Evolutionary conservation across 1,284 basidiomycete genomes (phyloP), one percentile per base, ranked within the genome.

Genomic region (Vanrija humicola): DNA sequence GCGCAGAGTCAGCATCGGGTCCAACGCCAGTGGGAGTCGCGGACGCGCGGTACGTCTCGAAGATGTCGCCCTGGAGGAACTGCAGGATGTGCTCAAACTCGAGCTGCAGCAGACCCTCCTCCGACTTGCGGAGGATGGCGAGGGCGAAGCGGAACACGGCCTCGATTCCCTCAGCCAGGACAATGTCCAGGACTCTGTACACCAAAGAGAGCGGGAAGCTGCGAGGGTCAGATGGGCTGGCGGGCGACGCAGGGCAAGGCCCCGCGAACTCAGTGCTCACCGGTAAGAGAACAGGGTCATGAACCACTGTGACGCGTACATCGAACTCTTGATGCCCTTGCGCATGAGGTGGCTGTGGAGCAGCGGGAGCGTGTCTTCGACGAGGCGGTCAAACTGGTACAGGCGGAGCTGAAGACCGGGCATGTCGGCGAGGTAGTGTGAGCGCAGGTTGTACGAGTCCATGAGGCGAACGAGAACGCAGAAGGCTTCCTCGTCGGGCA

Each of bases 401-500:
- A 98, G 81, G 16, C 95, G 88, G 43, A 95, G 79, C 72, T 98
- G 96, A 5, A 98, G 76, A 56, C 92, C 93, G 0, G 95, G 95
- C 95, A 98, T 98, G 67, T 98, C 94, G 6, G 95, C 94, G 15
- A 96, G 81, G 77, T 93, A 98, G 76, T 98, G 95, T 0, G 93
- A 92, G 47, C 95, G 85, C 3, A 98, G 81, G 71, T 95, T 94
- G 73, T 98, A 98, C 5, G 90, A 88, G 63, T 96, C 83, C 95
- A 98, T 98, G n/a, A 98, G 77, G 53, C 95, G 82, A n/a, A 97
- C 92, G 16, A 98, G 82, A 5, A 98, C 84, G 64, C 87, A 93
- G 73, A 98, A 98, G 0, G 95, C 95, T 76, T 98, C 95, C 78
- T 97, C 93, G 63, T 97, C 93, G 16, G 93, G 93, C 94, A 97